Evolutionary conservation across 305 asterid species (phyloP).

Genomic region (Lippia alba): DNA sequence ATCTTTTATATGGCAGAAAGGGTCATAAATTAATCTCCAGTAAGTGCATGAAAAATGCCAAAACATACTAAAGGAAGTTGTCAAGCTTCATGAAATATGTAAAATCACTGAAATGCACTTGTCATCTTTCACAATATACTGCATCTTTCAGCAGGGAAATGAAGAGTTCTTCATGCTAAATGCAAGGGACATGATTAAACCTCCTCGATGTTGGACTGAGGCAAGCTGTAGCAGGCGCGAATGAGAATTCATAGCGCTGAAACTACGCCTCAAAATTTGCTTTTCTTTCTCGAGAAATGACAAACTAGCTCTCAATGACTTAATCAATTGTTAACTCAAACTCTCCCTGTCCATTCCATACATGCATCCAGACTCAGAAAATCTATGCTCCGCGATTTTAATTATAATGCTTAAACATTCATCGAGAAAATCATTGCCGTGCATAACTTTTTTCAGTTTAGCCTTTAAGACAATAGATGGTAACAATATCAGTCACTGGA

Average conservation of each 20-base stretch:
- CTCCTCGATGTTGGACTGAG: background rate
- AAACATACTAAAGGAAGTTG: slow-evolving; percentile 15
- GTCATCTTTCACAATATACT: slow-evolving; percentile 22
- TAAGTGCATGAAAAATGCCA: slow-evolving; percentile 23
- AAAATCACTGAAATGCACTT: slow-evolving; percentile 20
- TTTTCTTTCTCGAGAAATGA: background rate
- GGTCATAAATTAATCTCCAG: slow-evolving; percentile 29
- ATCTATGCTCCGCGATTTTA: background rate
- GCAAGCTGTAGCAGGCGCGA: too few species aligned
- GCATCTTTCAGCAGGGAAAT: slow-evolving; percentile 33
- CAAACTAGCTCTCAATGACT: slow-evolving; percentile 21
- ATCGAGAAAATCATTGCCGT: background rate
- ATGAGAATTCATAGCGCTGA: too few species aligned
- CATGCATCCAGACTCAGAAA: background rate
- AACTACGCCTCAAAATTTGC: background rate
- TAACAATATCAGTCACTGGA: background rate
- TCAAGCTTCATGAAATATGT: slow-evolving; percentile 25
- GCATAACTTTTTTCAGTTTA: slow-evolving; percentile 20
- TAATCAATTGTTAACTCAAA: slow-evolving; percentile 12
- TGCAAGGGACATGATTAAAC: slow-evolving; percentile 11
- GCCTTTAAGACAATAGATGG: background rate
- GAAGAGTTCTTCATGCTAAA: slow-evolving; percentile 15
- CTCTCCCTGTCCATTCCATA: background rate
- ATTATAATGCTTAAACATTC: slow-evolving; percentile 14
- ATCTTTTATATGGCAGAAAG: slow-evolving; percentile 29